Conservation (phyloP, 1,284 basidiomycete genomes). For the Rhodotorula sp. region DNA sequence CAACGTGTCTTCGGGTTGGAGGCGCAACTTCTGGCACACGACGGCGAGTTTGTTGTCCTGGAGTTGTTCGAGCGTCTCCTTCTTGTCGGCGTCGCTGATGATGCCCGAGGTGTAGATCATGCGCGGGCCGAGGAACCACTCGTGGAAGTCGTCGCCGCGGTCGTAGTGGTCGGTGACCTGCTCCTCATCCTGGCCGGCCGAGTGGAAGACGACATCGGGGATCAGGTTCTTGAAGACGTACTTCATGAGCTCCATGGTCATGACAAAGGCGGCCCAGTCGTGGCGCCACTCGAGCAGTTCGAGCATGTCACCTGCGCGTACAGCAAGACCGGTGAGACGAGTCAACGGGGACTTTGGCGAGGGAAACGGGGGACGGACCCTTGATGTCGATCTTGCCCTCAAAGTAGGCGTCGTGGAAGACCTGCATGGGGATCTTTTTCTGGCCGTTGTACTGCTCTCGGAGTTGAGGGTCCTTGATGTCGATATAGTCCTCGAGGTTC, state of each 20-base stretch:
- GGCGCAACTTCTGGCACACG: slow-evolving; percentile 90
- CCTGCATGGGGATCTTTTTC: slow-evolving; percentile 91
- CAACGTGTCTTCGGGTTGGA: slow-evolving; percentile 76
- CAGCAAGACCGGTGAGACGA: slow-evolving; percentile 75
- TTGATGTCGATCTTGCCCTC: slow-evolving; percentile 95
- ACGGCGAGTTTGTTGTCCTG: slow-evolving; percentile 98
- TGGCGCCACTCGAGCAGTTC: slow-evolving; percentile 91
- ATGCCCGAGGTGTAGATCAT: slow-evolving; percentile 98
- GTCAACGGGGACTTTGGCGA: neutral
- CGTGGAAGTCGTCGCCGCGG: slow-evolving; percentile 86
- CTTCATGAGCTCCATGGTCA: slow-evolving; percentile 83
- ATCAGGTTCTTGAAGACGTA: slow-evolving; percentile 85
- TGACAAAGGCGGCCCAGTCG: slow-evolving; percentile 88
- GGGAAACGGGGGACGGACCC: slow-evolving; percentile 56
- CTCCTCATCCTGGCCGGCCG: slow-evolving; percentile 84
- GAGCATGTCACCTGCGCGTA: slow-evolving; percentile 74
- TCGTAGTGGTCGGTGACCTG: slow-evolving; percentile 98
- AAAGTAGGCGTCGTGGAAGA: slow-evolving; percentile 97
- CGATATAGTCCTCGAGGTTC: slow-evolving; percentile 84
- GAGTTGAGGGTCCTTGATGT: slow-evolving; percentile 79
- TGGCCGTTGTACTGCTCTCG: slow-evolving; percentile 72
- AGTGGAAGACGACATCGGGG: slow-evolving; percentile 90
- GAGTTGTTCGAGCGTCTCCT: slow-evolving; percentile 88
- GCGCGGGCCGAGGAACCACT: slow-evolving; percentile 77
- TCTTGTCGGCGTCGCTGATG: slow-evolving; percentile 67